These are phyloP conservation scores for Quercus gilva DNA, from an alignment of 306 rosid genomes.

Conservation along the genomic window DNA sequence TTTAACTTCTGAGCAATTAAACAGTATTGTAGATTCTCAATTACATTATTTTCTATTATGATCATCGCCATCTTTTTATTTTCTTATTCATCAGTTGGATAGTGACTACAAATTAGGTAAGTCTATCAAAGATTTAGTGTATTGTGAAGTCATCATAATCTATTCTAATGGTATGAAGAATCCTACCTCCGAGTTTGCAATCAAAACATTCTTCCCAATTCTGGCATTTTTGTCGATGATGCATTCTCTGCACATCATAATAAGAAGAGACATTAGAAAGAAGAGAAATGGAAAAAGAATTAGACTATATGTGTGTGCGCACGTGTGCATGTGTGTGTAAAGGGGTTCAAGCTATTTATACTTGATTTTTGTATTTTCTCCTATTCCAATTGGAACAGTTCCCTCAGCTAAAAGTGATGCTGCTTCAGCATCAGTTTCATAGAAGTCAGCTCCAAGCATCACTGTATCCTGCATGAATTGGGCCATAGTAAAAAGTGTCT, in stretches of 20 bases:
- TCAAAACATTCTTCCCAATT: conserved; percentile 74
- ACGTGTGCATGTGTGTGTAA: too few relatives aligned
- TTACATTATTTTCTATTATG: too few relatives aligned
- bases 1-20: too few relatives aligned
- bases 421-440: conserved; percentile 69
- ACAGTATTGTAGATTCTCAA: too few relatives aligned
- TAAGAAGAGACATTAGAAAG: conserved; percentile 16
- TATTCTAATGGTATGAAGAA: conserved; percentile 1
- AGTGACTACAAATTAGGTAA: background rate
- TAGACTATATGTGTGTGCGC: background rate
- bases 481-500: background rate
- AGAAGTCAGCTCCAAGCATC: conserved; percentile 95
- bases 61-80: too few relatives aligned
- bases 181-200: conserved; percentile 76
- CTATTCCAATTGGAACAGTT: conserved; percentile 85
- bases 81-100: too few relatives aligned
- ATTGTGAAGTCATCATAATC: too few relatives aligned
- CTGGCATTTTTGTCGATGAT: conserved; percentile 94
- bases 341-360: conserved; percentile 24
- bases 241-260: conserved; percentile 59
- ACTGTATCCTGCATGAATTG: conserved; percentile 70
- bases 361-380: conserved; percentile 86
- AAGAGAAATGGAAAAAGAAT: conserved; percentile 12
- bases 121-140: background rate
- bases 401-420: conserved; percentile 71